Evolutionary conservation across 2,329 filamentous ascomycete genomes (phyloP).

Genomic region (Samsoniella hepiali): DNA sequence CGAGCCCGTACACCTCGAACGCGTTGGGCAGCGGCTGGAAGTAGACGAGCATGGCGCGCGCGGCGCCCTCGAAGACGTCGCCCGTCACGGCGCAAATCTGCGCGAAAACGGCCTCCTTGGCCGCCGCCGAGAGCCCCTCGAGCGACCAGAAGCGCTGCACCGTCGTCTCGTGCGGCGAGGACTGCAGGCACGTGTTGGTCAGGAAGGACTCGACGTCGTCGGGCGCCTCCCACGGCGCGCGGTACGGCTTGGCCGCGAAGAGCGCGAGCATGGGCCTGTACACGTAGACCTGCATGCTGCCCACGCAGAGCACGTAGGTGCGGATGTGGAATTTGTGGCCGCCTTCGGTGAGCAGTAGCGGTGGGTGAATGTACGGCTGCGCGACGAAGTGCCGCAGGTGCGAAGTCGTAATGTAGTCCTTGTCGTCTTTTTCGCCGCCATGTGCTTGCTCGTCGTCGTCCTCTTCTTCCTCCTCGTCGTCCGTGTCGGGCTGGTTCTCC

Average conservation of each 20-base stretch:
- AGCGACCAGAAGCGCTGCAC: conserved; percentile 76
- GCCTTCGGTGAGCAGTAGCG: conserved; percentile 65
- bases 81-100: conserved; percentile 74
- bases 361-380: conserved; percentile 90
- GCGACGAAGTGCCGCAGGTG: conserved; percentile 95
- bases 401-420: conserved; percentile 70
- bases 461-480: conserved; percentile 59
- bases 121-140: conserved; percentile 35
- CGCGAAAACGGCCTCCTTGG: conserved; percentile 63
- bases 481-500: conserved; percentile 60
- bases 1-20: conserved; percentile 89
- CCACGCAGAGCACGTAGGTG: conserved; percentile 81
- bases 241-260: conserved; percentile 76
- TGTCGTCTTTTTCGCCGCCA: conserved; percentile 31
- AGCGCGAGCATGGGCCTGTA: conserved; percentile 90
- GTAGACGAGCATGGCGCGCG: conserved; percentile 78
- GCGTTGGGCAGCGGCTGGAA: conserved; percentile 86
- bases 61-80: conserved; percentile 83
- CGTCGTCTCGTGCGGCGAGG: conserved; percentile 54
- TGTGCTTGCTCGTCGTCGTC: conserved; percentile 30
- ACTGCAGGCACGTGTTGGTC: conserved; percentile 93
- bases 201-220: conserved; percentile 68
- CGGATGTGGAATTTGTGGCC: conserved; percentile 89
- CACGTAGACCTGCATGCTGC: conserved; percentile 76
- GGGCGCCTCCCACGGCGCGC: conserved; percentile 54